Evolutionary conservation across 768 basidiomycete genomes (phyloP).

Genomic region (Suillus alpinus): DNA sequence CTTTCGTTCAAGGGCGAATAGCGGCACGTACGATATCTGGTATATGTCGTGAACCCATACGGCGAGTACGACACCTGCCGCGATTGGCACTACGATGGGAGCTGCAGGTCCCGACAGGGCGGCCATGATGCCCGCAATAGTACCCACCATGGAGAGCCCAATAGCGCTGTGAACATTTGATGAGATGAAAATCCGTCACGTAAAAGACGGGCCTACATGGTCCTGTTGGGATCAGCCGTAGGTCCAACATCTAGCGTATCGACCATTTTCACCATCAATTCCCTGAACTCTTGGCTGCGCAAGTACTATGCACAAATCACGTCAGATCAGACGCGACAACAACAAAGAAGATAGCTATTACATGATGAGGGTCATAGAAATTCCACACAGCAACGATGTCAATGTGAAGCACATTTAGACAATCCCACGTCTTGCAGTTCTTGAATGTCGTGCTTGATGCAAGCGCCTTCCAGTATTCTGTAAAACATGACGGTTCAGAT

Average conservation of each 20-base stretch:
- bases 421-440: too few relatives aligned
- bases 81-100: background rate
- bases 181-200: background rate
- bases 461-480: too few relatives aligned
- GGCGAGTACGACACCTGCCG: background rate
- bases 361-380: conserved; percentile 7
- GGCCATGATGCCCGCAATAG: background rate
- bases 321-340: background rate
- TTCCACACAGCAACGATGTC: background rate
- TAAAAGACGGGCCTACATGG: background rate
- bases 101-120: background rate
- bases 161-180: background rate
- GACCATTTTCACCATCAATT: background rate
- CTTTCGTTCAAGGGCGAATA: background rate
- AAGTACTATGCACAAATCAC: background rate
- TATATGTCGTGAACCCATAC: conserved; percentile 2
- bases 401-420: too few relatives aligned
- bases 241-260: background rate
- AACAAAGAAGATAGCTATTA: background rate
- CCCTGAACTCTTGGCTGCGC: background rate
- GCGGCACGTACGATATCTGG: background rate
- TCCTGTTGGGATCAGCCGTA: background rate
- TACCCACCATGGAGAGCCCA: background rate
- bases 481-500: too few relatives aligned
- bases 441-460: too few relatives aligned